Evolutionary conservation across 139 green algal species (phyloP).

Genomic region (Chlamydomonas applanata): DNA sequence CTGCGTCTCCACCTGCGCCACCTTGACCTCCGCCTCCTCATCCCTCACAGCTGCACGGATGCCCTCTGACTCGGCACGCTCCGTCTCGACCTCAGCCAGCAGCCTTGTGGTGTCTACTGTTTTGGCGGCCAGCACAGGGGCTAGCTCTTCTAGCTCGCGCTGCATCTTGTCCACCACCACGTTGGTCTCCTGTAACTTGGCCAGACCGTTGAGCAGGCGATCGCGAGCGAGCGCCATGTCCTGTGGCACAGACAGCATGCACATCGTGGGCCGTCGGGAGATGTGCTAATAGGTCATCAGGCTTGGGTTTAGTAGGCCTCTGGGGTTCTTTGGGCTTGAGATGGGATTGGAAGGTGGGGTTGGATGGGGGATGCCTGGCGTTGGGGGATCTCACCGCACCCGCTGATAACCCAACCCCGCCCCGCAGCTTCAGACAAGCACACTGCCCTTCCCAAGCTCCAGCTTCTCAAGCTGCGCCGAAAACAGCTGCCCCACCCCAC

Average conservation of each 20-base stretch:
- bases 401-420: too few relatives aligned
- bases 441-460: too few relatives aligned
- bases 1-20: conserved; percentile 27
- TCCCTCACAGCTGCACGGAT: conserved; percentile 56
- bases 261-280: too few relatives aligned
- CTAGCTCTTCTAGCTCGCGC: conserved; percentile 62
- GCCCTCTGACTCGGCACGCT: conserved; percentile 62
- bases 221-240: conserved; percentile 52
- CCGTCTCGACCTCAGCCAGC: conserved; percentile 52
- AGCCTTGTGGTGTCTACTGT: conserved; percentile 58
- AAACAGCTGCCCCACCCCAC: too few relatives aligned
- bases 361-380: not conserved
- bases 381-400: too few relatives aligned
- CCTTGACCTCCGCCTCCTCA: conserved; percentile 63
- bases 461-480: too few relatives aligned
- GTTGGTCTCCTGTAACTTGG: conserved; percentile 81
- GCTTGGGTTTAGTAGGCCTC: too few relatives aligned
- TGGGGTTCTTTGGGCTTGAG: not conserved
- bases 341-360: not conserved
- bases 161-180: conserved; percentile 76
- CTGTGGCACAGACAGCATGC: not conserved
- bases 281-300: too few relatives aligned
- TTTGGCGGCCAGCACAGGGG: conserved; percentile 77
- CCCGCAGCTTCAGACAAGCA: too few relatives aligned
- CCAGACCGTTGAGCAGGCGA: conserved; percentile 73